Base-by-base conservation (phyloP, 345 rosid species). In the Rhizophora mangle region DNA sequence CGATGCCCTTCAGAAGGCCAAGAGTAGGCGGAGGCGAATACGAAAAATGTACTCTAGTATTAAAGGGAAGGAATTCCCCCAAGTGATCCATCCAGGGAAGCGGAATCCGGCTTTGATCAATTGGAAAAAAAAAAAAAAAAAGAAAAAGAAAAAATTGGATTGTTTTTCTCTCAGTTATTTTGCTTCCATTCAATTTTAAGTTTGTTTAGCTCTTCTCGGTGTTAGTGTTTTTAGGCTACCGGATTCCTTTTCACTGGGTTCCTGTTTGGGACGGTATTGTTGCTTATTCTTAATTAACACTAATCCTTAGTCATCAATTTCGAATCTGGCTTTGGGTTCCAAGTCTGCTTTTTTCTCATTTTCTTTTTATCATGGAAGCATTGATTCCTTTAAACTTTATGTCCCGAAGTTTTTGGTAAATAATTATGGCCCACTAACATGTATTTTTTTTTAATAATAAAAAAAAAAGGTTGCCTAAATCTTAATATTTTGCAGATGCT, bases 1-100 rank as follows among this genome's bases (percentile, higher is more conserved):
- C 89, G 94, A 72, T 90, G 98, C 73, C 93, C 96, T 74, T 88
- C 90, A 49, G 98, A 88, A 76, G 95, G 93, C 69, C 91, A 86
- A 62, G 98, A 83, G 63, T 92, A 92, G 59, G 78, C 80, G 76
- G 84, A 24, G 78, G 34, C 85, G 85, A 73, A 76, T 68, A 60
- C 73, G 78, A 76, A 72, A 26, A 32, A 70, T 70, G 69, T 21
- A 55, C 27, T 9, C 16, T 7, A 15, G 60, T 8, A 21, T 56
- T 56, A 6, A 10, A 4, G 60, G 15, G 27, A 55, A 24, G 30
- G 30, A 27, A 24, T 56, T 56, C 60, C 24, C 5, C 30, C 24
- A 27, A 56, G 29, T 56, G 30, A 54, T 49, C 62, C 73, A 72
- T 85, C 87, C 91, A 88, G 95, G 80, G 87, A 88, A 87, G 83